phyloP scores from a whole-genome alignment of 805 yeast species.

The Dipodascus geniculatus region DNA sequence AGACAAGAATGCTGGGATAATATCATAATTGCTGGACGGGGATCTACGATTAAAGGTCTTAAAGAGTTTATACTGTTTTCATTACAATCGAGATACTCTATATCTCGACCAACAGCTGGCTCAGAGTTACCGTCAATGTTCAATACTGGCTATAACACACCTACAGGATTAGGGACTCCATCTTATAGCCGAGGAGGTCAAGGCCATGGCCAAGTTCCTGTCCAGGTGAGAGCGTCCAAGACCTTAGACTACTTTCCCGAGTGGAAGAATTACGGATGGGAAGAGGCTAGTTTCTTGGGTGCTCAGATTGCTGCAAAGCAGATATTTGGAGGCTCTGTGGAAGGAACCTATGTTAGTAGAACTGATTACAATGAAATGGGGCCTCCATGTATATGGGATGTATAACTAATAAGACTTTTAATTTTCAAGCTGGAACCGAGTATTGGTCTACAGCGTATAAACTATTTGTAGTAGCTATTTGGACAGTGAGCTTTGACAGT shows the following conservation, averaged over 20 bases:
- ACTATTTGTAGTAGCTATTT: no score
- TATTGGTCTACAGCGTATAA: no score
- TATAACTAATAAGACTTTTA: conserved; percentile 10
- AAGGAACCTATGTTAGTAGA: conserved; percentile 52
- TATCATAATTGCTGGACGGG: conserved; percentile 67
- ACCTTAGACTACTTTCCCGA: conserved; percentile 90
- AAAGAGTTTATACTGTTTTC: conserved; percentile 53
- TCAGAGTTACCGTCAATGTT: conserved; percentile 28
- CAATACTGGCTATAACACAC: conserved; percentile 23
- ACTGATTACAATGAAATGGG: conserved; percentile 70
- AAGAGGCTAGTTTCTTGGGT: conserved; percentile 70
- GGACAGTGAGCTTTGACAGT: no score
- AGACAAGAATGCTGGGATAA: conserved; percentile 82
- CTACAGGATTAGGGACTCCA: conserved; percentile 20
- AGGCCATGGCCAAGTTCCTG: conserved; percentile 61
- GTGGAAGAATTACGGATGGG: conserved; percentile 76
- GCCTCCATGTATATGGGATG: conserved; percentile 73
- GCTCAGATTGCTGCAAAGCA: conserved; percentile 83
- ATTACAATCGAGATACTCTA: conserved; percentile 44
- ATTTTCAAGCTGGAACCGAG: not conserved
- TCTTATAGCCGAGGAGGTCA: conserved; percentile 17
- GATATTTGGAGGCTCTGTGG: conserved; percentile 53
- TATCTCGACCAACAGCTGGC: conserved; percentile 27
- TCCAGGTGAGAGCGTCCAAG: conserved; percentile 53
- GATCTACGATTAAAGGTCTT: conserved; percentile 64